Evolutionary conservation across 2,329 filamentous ascomycete species (phyloP), one percentile per base, ranked within the genome.

Genomic region (Colletotrichum endophyticum): DNA sequence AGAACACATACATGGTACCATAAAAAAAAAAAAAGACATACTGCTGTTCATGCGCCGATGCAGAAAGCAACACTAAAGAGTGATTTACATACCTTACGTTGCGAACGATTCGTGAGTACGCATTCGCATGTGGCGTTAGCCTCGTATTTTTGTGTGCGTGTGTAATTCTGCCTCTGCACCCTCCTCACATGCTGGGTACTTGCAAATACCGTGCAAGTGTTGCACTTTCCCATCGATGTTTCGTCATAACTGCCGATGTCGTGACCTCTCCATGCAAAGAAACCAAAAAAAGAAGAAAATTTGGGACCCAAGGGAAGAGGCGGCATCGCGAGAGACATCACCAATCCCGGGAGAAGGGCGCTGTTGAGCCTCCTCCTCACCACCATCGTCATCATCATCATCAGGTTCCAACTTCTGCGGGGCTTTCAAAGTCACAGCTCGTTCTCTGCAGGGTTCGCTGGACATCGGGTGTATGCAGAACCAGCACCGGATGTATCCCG

Each of bases 391-490:
- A 39, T 39, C 36, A 39, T 39, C 36, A 39, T 39, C 36, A 16
- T 39, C 36, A 39, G 36, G 32, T 19, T 28, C 67, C 16, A 16
- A n/a, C n/a, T 39, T 9, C 34, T 34, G n/a, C n/a, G 22, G 56
- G 28, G 64, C 34, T 27, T 36, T 28, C 56, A 53, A 44, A 19
- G 36, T 39, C 36, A 39, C 36, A 39, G 36, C 36, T 39, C 36
- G 56, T 13, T 56, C 63, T 63, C 71, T 69, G 64, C 64, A 73
- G 71, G 71, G 71, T 70, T 70, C 56, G 13, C 57, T 53, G 66
- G 66, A 30, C 12, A 34, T 44, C 39, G 66, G 66, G 19, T 36
- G 44, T 36, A n/a, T 56, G 72, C 44, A 30, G 44, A 34, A 34
- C 32, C 13, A 34, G 32, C 13, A 34, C 32, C 32, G 32, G 32